Conservation (phyloP, 331 rosid species). For the Arachis monticola region DNA sequence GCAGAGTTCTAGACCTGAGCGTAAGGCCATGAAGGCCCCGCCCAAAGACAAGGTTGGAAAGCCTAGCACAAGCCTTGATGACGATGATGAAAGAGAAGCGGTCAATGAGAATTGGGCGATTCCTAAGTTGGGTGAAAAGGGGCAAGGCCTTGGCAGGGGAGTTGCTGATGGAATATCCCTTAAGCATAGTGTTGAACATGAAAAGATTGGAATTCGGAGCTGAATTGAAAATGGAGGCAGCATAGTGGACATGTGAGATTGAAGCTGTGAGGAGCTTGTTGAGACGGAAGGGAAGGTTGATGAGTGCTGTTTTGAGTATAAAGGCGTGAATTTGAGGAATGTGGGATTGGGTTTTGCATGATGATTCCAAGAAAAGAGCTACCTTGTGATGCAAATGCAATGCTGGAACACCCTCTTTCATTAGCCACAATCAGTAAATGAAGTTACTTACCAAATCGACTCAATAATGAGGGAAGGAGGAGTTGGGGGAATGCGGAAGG, state of each 20-base stretch:
- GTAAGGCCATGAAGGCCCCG: too few species aligned
- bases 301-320: conserved; percentile 59
- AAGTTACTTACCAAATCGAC: too few species aligned
- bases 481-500: too few species aligned
- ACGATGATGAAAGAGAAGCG: conserved; percentile 59
- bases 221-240: conserved; percentile 60
- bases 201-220: conserved; percentile 61
- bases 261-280: conserved; percentile 72
- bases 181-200: conserved; percentile 73
- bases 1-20: conserved; percentile 44
- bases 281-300: conserved; percentile 50
- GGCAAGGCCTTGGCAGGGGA: conserved; percentile 52
- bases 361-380: conserved; percentile 45
- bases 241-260: conserved; percentile 54
- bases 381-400: conserved; percentile 22
- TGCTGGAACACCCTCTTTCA: too few species aligned
- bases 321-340: conserved; percentile 57
- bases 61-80: conserved; percentile 64
- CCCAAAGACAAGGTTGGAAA: not conserved
- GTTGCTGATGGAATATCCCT: conserved; percentile 60
- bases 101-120: conserved; percentile 33
- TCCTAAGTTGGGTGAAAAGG: conserved; percentile 59
- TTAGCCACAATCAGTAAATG: too few species aligned
- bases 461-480: too few species aligned
- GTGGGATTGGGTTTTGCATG: conserved; percentile 54